These are phyloP conservation scores for Sonneratia caseolaris DNA, from an alignment of 345 rosid genomes.

Conservation along the genomic window DNA sequence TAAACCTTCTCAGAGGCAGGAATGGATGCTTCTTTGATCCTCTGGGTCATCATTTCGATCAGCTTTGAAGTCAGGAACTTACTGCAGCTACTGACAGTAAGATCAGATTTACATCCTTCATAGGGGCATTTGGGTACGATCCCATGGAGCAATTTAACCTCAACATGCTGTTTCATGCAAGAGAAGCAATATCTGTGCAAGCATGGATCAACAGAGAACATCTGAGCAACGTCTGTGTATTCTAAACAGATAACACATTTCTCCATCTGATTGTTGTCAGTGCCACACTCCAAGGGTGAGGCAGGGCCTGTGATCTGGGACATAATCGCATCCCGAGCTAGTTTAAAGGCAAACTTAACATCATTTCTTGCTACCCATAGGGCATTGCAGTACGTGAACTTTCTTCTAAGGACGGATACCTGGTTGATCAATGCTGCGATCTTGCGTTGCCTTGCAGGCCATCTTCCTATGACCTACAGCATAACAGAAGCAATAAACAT, in stretches of 20 bases:
- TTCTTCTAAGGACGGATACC: conserved; percentile 32
- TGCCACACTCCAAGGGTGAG: conserved; percentile 13
- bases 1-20: conserved; percentile 51
- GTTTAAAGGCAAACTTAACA: conserved; percentile 47
- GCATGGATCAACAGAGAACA: conserved; percentile 64
- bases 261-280: conserved; percentile 36
- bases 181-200: conserved; percentile 64
- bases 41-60: conserved; percentile 40
- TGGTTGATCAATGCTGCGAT: conserved; percentile 35
- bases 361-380: conserved; percentile 36
- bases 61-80: conserved; percentile 55
- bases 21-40: conserved; percentile 59
- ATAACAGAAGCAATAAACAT: background rate
- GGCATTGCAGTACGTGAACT: conserved; percentile 35
- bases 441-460: conserved; percentile 36
- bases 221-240: conserved; percentile 36
- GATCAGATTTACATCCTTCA: conserved; percentile 51
- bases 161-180: conserved; percentile 80
- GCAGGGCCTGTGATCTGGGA: conserved; percentile 40
- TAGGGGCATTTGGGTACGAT: conserved; percentile 58
- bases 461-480: conserved; percentile 45
- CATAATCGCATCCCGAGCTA: conserved; percentile 65
- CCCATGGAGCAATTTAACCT: conserved; percentile 60
- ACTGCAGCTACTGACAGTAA: conserved; percentile 39
- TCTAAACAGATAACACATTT: conserved; percentile 68